Conservation (phyloP, 495 filamentous ascomycete genomes). For the Tetracladium setigerum region DNA sequence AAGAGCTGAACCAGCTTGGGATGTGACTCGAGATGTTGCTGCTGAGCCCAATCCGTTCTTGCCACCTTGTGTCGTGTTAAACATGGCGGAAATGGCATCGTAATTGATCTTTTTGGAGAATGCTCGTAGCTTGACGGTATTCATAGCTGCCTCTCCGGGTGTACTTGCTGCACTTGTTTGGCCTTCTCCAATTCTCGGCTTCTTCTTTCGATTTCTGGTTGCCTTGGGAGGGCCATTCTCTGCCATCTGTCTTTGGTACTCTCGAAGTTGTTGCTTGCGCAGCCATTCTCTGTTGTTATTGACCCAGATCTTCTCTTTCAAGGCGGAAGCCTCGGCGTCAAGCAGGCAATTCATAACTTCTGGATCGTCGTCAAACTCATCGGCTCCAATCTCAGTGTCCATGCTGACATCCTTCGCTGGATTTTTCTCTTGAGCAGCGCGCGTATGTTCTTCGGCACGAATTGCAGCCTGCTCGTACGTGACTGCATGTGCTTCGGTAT, state of each 20-base stretch:
- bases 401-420: slow-evolving; percentile 28
- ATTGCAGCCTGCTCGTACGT: slow-evolving; percentile 34
- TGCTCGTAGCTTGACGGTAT: slow-evolving; percentile 59
- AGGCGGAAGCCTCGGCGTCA: slow-evolving; percentile 54
- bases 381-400: slow-evolving; percentile 53
- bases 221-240: slow-evolving; percentile 43
- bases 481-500: slow-evolving; percentile 35
- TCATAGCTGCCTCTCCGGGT: slow-evolving; percentile 65
- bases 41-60: slow-evolving; percentile 19
- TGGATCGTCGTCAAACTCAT: slow-evolving; percentile 79
- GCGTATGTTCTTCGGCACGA: slow-evolving; percentile 28
- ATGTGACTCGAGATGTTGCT: slow-evolving; percentile 11
- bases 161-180: slow-evolving; percentile 46
- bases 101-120: slow-evolving; percentile 85
- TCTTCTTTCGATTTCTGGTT: slow-evolving; percentile 41
- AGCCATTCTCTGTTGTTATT: slow-evolving; percentile 88
- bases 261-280: slow-evolving; percentile 70
- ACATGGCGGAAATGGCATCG: slow-evolving; percentile 52
- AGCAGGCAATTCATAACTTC: slow-evolving; percentile 76
- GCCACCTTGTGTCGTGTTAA: slow-evolving; percentile 21
- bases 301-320: slow-evolving; percentile 90
- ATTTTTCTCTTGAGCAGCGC: slow-evolving; percentile 21
- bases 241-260: slow-evolving; percentile 55
- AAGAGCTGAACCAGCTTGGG: neutral
- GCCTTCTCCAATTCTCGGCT: slow-evolving; percentile 49